phyloP scores from a whole-genome alignment of 1,284 basidiomycete species.

The Boletus semigastroideus region DNA sequence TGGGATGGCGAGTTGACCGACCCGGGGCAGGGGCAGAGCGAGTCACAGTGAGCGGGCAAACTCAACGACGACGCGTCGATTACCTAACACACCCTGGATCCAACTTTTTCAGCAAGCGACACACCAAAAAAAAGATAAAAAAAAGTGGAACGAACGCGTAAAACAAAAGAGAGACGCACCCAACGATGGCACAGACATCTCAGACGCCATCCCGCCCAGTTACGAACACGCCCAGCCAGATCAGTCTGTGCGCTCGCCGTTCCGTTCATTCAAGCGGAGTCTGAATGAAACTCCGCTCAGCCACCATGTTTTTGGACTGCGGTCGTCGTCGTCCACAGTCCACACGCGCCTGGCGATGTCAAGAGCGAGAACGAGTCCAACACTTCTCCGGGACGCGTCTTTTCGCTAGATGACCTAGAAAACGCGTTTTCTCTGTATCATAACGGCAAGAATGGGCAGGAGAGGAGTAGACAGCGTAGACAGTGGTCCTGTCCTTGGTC shows the following conservation, averaged over 20 bases:
- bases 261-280: slow-evolving; percentile 21
- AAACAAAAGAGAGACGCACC: neutral
- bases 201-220: slow-evolving; percentile 5
- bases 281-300: neutral
- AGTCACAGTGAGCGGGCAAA: slow-evolving; percentile 22
- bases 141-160: neutral
- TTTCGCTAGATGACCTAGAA: neutral
- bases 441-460: neutral
- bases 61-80: slow-evolving; percentile 31
- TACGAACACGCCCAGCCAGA: slow-evolving; percentile 17
- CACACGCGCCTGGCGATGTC: neutral
- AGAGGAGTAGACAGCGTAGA: neutral
- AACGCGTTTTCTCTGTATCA: neutral
- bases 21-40: slow-evolving; percentile 28
- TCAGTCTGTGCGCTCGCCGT: slow-evolving; percentile 3
- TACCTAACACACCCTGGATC: slow-evolving; percentile 22
- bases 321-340: slow-evolving; percentile 9
- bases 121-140: neutral
- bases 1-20: slow-evolving; percentile 26
- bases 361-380: neutral
- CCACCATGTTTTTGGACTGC: slow-evolving; percentile 6
- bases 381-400: neutral
- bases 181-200: neutral
- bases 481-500: neutral
- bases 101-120: slow-evolving; percentile 29